These are phyloP conservation scores for Trametes cubensis DNA, from an alignment of 768 basidiomycete species.

Conservation along the genomic window DNA sequence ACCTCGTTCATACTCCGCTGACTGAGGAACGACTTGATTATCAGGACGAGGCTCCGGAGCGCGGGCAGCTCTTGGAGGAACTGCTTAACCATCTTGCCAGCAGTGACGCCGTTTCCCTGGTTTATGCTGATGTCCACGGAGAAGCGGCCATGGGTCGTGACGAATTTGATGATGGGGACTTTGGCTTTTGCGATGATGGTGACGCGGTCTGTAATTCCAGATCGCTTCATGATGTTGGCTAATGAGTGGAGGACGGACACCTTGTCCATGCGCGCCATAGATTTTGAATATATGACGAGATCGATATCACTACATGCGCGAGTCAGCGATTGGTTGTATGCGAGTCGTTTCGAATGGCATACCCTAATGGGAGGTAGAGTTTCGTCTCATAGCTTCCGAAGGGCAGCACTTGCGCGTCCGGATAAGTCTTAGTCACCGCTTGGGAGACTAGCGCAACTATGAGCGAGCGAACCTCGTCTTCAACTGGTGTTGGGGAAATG, in stretches of 20 bases:
- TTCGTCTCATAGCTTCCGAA: slow-evolving; percentile 96
- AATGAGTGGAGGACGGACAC: slow-evolving; percentile 72
- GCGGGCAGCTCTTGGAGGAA: slow-evolving; percentile 79
- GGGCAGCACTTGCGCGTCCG: slow-evolving; percentile 78
- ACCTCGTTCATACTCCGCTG: slow-evolving; percentile 97
- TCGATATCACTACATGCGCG: slow-evolving; percentile 80
- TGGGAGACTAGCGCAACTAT: slow-evolving; percentile 70
- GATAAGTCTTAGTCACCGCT: slow-evolving; percentile 65
- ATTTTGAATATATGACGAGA: slow-evolving; percentile 80
- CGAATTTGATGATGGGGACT: slow-evolving; percentile 96
- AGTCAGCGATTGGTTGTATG: neutral
- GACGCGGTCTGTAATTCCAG: slow-evolving; percentile 76
- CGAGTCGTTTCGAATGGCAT: slow-evolving; percentile 31
- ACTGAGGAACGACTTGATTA: slow-evolving; percentile 87
- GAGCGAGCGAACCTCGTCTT: slow-evolving; percentile 82
- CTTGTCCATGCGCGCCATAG: slow-evolving; percentile 73
- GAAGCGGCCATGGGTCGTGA: slow-evolving; percentile 78
- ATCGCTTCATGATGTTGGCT: slow-evolving; percentile 74
- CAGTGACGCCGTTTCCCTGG: slow-evolving; percentile 80
- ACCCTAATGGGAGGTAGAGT: slow-evolving; percentile 92
- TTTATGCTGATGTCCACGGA: slow-evolving; percentile 95
- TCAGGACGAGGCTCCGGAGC: slow-evolving; percentile 79
- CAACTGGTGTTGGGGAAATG: slow-evolving; percentile 83
- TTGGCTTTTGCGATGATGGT: slow-evolving; percentile 91
- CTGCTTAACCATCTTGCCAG: slow-evolving; percentile 77